Conservation (phyloP, 371 early-diverging fungal species). For the Nematocida sp. region DNA sequence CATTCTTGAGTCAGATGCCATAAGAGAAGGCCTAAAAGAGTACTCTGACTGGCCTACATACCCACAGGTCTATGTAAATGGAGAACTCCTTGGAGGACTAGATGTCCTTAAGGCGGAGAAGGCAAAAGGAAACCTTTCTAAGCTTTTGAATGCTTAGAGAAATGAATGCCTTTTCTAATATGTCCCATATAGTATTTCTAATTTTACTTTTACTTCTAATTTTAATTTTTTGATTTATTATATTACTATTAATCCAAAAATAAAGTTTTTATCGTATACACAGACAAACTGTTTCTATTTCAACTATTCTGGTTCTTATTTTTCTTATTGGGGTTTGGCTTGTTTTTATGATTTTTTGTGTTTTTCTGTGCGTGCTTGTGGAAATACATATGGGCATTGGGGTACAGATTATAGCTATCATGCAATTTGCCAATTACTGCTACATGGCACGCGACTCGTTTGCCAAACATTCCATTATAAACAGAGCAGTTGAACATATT, state of each 20-base stretch:
- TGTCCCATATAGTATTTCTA: not conserved
- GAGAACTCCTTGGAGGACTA: slow-evolving; percentile 89
- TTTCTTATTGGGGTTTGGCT: too few species aligned
- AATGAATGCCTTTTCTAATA: not conserved
- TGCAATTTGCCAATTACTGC: slow-evolving; percentile 9
- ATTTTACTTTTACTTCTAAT: not conserved
- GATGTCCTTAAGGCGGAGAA: slow-evolving; percentile 74
- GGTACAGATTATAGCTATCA: not conserved
- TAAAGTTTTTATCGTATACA: too few species aligned
- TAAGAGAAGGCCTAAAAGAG: slow-evolving; percentile 70
- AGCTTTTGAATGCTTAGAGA: not conserved
- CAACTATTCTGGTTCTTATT: too few species aligned
- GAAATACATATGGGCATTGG: not conserved
- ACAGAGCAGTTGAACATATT: slow-evolving; percentile 1
- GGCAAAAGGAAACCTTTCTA: slow-evolving; percentile 8
- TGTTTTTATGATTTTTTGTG: too few species aligned
- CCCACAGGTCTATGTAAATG: slow-evolving; percentile 89
- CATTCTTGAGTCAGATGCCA: slow-evolving; percentile 76
- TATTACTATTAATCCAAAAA: too few species aligned
- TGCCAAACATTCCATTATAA: not conserved
- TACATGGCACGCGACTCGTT: slow-evolving; percentile 9
- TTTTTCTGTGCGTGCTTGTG: too few species aligned
- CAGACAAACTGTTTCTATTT: too few species aligned
- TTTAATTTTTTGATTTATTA: not conserved
- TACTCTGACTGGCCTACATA: slow-evolving; percentile 87